Percentiles rank a stretch among this genome's conserved stretches.
These are phyloP conservation scores for Paramecium octaurelia DNA, from an alignment of 73 alveolate species.

Conservation along the genomic window DNA sequence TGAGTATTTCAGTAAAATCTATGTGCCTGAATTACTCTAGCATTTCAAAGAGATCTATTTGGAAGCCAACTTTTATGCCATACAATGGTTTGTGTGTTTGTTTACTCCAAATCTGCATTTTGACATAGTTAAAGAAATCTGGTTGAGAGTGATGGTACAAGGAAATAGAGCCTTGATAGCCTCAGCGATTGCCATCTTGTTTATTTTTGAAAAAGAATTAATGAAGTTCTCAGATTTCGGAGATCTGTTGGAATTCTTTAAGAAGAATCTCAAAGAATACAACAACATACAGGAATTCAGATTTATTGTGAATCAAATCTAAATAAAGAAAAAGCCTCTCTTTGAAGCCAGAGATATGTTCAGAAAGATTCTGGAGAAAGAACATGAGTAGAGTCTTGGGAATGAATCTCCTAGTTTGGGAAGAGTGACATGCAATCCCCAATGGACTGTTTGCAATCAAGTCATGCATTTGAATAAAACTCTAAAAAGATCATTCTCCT, in stretches of 20 bases:
- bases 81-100: slow-evolving; percentile 77
- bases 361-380: not conserved
- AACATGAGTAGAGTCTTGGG: not conserved
- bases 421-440: not conserved
- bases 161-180: slow-evolving; percentile 7
- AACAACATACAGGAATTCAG: not conserved
- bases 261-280: not conserved
- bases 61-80: slow-evolving; percentile 66
- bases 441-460: slow-evolving; percentile 34
- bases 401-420: not conserved
- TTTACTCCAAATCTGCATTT: slow-evolving; percentile 63
- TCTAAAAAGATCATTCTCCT: slow-evolving; percentile 10
- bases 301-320: not conserved
- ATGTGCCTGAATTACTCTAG: slow-evolving; percentile 46
- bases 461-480: slow-evolving; percentile 3
- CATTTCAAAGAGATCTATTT: slow-evolving; percentile 63
- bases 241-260: slow-evolving; percentile 17
- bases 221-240: slow-evolving; percentile 16
- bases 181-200: not conserved
- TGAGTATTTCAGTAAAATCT: slow-evolving; percentile 16
- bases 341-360: not conserved
- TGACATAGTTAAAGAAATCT: slow-evolving; percentile 25
- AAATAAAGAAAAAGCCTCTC: not conserved
- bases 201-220: slow-evolving; percentile 8
- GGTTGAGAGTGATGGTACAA: not conserved